Conservation (phyloP, 2,329 filamentous ascomycete species). For the Beauveria caledonica region DNA sequence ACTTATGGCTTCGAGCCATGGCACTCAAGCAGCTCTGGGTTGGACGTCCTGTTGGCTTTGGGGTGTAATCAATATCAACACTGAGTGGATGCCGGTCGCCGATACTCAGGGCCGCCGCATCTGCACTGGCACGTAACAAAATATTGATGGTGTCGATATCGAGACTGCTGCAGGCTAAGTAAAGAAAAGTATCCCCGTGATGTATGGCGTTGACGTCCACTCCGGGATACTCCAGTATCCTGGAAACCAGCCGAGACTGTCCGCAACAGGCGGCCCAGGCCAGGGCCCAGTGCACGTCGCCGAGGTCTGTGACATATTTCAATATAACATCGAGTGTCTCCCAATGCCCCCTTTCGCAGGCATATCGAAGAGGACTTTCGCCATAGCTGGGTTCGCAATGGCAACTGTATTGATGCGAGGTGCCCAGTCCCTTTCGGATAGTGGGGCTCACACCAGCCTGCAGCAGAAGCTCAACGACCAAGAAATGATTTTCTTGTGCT, state of each 20-base stretch:
- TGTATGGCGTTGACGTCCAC: background rate
- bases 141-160: background rate
- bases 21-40: background rate
- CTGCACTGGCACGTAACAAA: slow-evolving; percentile 15
- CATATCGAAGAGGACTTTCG: background rate
- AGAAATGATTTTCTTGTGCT: background rate
- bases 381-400: background rate
- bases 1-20: background rate
- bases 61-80: background rate
- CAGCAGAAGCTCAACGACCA: slow-evolving; percentile 16
- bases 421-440: background rate
- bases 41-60: background rate
- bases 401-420: too few relatives aligned
- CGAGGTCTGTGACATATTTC: background rate
- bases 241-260: background rate
- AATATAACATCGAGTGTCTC: background rate
- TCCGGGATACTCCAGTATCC: background rate
- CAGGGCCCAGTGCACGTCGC: background rate
- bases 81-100: background rate
- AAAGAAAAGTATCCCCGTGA: background rate
- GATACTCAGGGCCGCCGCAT: slow-evolving; percentile 15
- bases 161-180: background rate
- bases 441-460: slow-evolving; percentile 6
- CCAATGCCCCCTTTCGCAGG: background rate
- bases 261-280: background rate